A percentile compares a stretch with the other conserved stretches of the same genome.
phyloP scores from a whole-genome alignment of 306 rosid genomes.

The Cicer chorassanicum region DNA sequence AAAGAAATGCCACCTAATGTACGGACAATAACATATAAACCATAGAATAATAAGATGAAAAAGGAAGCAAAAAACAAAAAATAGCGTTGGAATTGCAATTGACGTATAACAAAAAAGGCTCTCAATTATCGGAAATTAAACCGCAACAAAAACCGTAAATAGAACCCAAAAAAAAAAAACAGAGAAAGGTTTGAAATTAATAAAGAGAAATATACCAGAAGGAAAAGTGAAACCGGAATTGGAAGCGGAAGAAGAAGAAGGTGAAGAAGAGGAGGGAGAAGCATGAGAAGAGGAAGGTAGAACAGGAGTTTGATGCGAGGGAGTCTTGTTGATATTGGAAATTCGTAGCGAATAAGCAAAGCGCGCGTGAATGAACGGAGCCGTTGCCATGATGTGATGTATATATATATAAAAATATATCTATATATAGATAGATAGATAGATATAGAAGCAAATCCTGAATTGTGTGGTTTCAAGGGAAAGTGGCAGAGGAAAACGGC shows the following conservation, averaged over 20 bases:
- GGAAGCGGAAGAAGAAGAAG: slow-evolving; percentile 41
- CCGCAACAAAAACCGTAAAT: neutral
- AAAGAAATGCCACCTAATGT: neutral
- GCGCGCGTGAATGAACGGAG: slow-evolving; percentile 48
- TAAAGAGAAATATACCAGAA: slow-evolving; percentile 37
- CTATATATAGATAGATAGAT: neutral
- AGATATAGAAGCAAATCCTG: slow-evolving; percentile 8
- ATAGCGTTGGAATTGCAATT: neutral
- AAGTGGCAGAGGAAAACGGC: neutral
- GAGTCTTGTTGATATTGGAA: slow-evolving; percentile 35
- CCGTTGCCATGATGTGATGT: slow-evolving; percentile 40
- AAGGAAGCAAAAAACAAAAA: neutral
- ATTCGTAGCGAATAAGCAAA: slow-evolving; percentile 35
- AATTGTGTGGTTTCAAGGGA: slow-evolving; percentile 18
- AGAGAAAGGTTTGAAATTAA: neutral
- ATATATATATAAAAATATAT: neutral
- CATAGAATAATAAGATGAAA: neutral
- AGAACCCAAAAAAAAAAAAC: neutral
- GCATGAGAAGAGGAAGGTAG: slow-evolving; percentile 16
- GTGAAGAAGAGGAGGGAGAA: slow-evolving; percentile 12
- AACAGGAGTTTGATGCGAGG: slow-evolving; percentile 21
- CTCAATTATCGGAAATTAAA: neutral
- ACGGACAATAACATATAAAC: neutral
- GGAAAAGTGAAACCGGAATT: slow-evolving; percentile 35
- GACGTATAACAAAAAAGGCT: neutral